phyloP scores from a whole-genome alignment of 2,329 filamentous ascomycete species.

The Phialophora verrucosa region DNA sequence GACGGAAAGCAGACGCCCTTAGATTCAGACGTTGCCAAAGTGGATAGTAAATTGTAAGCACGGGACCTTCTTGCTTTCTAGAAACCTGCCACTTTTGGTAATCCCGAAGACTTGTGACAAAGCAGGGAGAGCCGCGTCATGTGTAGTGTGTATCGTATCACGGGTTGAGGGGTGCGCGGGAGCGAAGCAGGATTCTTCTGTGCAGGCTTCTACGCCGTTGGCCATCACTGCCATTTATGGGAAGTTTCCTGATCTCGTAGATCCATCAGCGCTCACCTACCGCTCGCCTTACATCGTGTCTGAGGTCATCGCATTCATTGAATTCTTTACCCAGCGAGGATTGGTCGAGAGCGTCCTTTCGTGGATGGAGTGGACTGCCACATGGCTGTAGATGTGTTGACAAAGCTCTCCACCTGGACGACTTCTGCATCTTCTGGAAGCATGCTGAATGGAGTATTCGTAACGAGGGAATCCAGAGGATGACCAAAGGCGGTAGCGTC shows the following conservation, averaged over 20 bases:
- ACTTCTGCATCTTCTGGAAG: constrained; percentile 13
- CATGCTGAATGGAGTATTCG: constrained; percentile 4
- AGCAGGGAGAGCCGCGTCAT: neutral
- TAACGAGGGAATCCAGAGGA: neutral
- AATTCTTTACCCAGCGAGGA: neutral
- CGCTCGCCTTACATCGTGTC: neutral
- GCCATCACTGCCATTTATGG: neutral
- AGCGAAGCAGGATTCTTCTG: constrained; percentile 3
- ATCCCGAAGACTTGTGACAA: neutral
- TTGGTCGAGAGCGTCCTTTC: neutral
- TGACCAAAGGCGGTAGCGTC: constrained; percentile 1
- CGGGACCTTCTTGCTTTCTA: neutral
- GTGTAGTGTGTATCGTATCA: neutral
- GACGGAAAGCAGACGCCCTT: neutral
- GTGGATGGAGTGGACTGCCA: neutral
- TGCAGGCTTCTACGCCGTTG: neutral
- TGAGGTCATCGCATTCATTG: neutral
- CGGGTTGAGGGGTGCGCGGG: neutral
- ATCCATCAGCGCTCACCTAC: neutral
- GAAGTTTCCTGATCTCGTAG: constrained; percentile 1
- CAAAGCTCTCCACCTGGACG: neutral
- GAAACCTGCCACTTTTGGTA: constrained; percentile 5
- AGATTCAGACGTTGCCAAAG: neutral
- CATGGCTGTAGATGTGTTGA: neutral
- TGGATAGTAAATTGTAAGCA: neutral